These are phyloP conservation scores for Russula foetens DNA, from an alignment of 768 basidiomycete genomes.

Conservation along the genomic window DNA sequence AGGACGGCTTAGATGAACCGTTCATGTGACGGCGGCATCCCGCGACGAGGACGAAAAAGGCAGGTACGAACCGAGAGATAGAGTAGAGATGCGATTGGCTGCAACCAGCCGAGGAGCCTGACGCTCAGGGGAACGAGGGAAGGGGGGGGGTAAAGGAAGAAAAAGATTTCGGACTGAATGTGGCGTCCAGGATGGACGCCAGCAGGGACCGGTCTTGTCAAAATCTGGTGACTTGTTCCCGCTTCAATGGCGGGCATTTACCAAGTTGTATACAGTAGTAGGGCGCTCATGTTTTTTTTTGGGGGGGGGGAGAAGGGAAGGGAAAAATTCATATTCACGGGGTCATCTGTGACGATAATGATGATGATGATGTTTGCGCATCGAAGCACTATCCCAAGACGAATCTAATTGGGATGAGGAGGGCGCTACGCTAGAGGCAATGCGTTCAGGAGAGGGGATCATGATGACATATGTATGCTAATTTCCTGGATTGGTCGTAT, in stretches of 20 bases:
- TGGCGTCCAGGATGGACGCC: slow-evolving; percentile 7
- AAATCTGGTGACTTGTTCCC: slow-evolving; percentile 7
- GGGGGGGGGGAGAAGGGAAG: too few relatives aligned
- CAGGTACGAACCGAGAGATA: background rate
- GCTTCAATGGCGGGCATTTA: background rate
- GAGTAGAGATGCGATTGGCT: background rate
- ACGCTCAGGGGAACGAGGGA: slow-evolving; percentile 8
- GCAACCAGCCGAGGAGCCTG: slow-evolving; percentile 14
- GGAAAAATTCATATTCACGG: slow-evolving; percentile 10
- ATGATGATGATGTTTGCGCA: background rate
- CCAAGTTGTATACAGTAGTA: background rate
- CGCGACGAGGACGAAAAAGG: slow-evolving; percentile 6
- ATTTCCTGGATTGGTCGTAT: background rate
- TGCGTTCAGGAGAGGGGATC: background rate
- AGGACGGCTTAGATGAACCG: slow-evolving; percentile 1
- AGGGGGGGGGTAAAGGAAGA: background rate
- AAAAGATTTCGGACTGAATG: slow-evolving; percentile 11
- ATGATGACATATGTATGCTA: background rate
- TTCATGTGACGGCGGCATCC: slow-evolving; percentile 15
- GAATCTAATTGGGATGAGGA: slow-evolving; percentile 7
- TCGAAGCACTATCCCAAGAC: slow-evolving; percentile 9
- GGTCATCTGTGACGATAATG: background rate
- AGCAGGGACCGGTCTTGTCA: slow-evolving; percentile 10
- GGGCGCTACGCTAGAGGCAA: background rate
- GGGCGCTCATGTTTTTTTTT: background rate